Conservation (phyloP, 1,139 yeast genomes). For the Suhomyces anneliseae region DNA sequence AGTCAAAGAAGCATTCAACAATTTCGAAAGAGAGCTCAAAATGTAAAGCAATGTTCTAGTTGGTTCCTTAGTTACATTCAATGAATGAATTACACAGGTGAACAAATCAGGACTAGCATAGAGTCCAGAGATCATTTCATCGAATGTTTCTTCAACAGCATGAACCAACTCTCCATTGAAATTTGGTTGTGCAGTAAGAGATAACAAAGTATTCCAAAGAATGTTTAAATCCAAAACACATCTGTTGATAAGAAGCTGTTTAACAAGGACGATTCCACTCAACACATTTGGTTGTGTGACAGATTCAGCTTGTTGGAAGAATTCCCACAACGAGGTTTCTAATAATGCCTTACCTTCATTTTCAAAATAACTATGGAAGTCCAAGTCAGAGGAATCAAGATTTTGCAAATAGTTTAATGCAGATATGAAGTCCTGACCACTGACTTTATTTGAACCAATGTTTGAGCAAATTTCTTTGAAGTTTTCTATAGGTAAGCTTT, state of each 20-base stretch:
- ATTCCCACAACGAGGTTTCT: conserved; percentile 31
- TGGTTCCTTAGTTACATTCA: conserved; percentile 9
- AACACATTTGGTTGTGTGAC: conserved; percentile 16
- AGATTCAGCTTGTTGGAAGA: conserved; percentile 16
- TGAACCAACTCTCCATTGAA: conserved; percentile 15
- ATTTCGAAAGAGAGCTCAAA: conserved; percentile 24
- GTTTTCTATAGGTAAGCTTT: conserved; percentile 18
- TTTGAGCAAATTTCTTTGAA: conserved; percentile 22
- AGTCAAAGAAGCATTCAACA: conserved; percentile 19
- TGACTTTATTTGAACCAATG: conserved; percentile 12
- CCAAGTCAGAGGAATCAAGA: conserved; percentile 19
- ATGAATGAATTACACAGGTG: conserved; percentile 13
- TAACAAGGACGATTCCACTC: conserved; percentile 35
- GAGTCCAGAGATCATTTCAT: conserved; percentile 31
- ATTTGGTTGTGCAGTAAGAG: conserved; percentile 15
- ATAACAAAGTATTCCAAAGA: conserved; percentile 26
- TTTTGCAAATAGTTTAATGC: conserved; percentile 28
- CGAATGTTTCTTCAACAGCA: conserved; percentile 28
- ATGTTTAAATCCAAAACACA: conserved; percentile 19
- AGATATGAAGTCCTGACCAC: conserved; percentile 19
- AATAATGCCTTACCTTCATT: conserved; percentile 25
- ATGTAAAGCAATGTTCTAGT: conserved; percentile 16
- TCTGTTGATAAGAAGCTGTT: conserved; percentile 35
- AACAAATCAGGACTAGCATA: conserved; percentile 25
- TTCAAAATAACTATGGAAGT: conserved; percentile 27